Evolutionary conservation across 139 green algal genomes (phyloP).

Genomic region (Haematococcus lacustris): DNA sequence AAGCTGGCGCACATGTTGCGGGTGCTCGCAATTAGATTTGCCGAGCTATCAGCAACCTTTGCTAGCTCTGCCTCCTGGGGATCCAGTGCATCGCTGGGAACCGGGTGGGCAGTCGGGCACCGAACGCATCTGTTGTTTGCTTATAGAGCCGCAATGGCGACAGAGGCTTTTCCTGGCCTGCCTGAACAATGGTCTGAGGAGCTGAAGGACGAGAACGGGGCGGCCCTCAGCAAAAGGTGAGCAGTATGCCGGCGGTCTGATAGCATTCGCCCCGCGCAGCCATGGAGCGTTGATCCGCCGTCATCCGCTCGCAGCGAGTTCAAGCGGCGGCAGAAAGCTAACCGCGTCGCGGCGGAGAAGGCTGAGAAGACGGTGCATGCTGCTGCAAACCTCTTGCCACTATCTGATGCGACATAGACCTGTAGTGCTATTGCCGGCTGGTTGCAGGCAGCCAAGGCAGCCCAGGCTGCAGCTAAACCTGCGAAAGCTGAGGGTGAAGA

Average conservation of each 20-base stretch:
- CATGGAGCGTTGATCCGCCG: not conserved
- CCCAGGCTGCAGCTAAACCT: constrained; percentile 39
- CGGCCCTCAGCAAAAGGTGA: constrained; percentile 83
- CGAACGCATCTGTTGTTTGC: no score
- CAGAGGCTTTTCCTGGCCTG: constrained; percentile 20
- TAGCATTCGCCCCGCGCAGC: not conserved
- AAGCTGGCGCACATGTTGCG: no score
- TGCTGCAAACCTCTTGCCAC: not conserved
- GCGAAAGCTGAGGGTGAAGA: constrained; percentile 34
- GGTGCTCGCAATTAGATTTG: no score
- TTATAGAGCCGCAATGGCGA: no score
- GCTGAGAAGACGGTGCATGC: constrained; percentile 74
- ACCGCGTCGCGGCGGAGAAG: constrained; percentile 63
- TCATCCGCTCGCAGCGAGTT: constrained; percentile 65
- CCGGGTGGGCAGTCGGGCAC: no score
- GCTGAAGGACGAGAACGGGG: constrained; percentile 75
- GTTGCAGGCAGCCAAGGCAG: constrained; percentile 62
- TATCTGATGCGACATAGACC: not conserved
- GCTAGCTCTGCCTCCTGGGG: no score
- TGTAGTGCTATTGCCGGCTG: not conserved
- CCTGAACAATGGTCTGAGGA: constrained; percentile 66
- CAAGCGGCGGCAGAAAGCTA: constrained; percentile 81
- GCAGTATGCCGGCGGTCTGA: no score
- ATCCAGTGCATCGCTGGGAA: no score
- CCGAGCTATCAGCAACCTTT: no score